Evolutionary conservation across 1,284 basidiomycete species (phyloP).

Genomic region (Sporisorium reilianum): DNA sequence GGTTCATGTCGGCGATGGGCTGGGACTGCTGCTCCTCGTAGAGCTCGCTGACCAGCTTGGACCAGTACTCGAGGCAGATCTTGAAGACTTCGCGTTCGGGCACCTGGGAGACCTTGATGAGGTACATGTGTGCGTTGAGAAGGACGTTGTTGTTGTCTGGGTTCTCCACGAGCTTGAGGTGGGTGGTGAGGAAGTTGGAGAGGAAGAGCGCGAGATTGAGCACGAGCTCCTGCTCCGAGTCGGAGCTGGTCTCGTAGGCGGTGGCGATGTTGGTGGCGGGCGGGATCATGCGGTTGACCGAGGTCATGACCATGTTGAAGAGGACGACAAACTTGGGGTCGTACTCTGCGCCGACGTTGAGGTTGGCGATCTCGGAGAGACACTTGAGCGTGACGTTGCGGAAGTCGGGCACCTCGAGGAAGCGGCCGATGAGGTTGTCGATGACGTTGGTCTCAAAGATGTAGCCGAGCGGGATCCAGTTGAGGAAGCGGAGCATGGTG

Average conservation of each 20-base stretch:
- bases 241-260: conserved; percentile 89
- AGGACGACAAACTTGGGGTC: conserved; percentile 97
- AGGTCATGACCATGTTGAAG: conserved; percentile 78
- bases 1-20: conserved; percentile 91
- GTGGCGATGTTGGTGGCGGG: conserved; percentile 86
- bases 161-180: conserved; percentile 91
- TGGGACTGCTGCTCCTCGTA: conserved; percentile 96
- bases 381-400: conserved; percentile 98
- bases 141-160: conserved; percentile 91
- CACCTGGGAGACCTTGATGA: conserved; percentile 98
- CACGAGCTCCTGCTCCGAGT: conserved; percentile 95
- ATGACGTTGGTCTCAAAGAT: conserved; percentile 99
- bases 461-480: conserved; percentile 99
- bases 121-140: conserved; percentile 84
- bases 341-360: conserved; percentile 97
- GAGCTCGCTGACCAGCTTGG: conserved; percentile 93
- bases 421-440: conserved; percentile 88
- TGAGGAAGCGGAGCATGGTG: conserved; percentile 94
- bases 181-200: conserved; percentile 87
- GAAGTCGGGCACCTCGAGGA: conserved; percentile 96
- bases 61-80: conserved; percentile 98
- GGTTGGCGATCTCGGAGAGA: conserved; percentile 86
- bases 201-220: conserved; percentile 97
- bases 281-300: conserved; percentile 68
- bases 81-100: conserved; percentile 99